Base-by-base conservation (phyloP, 1,139 yeast species). In the Yarrowia galli region DNA sequence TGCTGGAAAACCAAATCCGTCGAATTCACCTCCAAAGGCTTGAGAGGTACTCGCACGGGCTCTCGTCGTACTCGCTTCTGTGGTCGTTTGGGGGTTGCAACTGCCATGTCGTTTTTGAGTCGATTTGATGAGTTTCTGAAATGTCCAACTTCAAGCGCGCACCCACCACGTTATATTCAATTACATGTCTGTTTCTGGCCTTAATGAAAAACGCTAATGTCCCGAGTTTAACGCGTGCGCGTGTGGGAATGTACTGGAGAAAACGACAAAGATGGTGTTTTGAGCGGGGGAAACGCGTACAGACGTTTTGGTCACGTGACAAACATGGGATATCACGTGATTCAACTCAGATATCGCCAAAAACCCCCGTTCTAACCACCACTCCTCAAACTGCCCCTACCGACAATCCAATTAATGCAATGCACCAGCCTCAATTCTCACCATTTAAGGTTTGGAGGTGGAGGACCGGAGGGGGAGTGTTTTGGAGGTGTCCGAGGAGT, bases 11-110 rank as follows among this genome's bases (percentile, higher is more conserved):
- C 40, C 22, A 35, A 16, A 16, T 46, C 63, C 28, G 15, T 43
- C 18, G 51, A 28, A 6, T 38, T 43, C 48, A 43, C 16, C 32
- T 42, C 49, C 16, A 58, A 28, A 20, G 43, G 51, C 38, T 42
- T 46, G 18, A 61, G 36, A 35, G 66, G 66, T 10, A 46, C 46
- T 15, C 66, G 54, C 6, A 61, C 23, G 10, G 66, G 66, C 15
- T 61, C 66, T 15, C 66, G 43, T 61, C 66, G 32, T 18, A 15
- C 56, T 48, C 66, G 54, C 46, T 61, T 61, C 46, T 46, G 66
- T 42, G 64, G 64, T 46, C 56, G 56, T 38, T 61, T 61, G 18
- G 66, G 66, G n/a, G 66, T 61, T 13, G 66, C 66, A 2, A 61
- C 66, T 23, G 66, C 66, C 66, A 61, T 60, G 25, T 20, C 8